Evolutionary conservation across 176 grass and related monocot genomes (phyloP).

Genomic region (Juncus inflexus): DNA sequence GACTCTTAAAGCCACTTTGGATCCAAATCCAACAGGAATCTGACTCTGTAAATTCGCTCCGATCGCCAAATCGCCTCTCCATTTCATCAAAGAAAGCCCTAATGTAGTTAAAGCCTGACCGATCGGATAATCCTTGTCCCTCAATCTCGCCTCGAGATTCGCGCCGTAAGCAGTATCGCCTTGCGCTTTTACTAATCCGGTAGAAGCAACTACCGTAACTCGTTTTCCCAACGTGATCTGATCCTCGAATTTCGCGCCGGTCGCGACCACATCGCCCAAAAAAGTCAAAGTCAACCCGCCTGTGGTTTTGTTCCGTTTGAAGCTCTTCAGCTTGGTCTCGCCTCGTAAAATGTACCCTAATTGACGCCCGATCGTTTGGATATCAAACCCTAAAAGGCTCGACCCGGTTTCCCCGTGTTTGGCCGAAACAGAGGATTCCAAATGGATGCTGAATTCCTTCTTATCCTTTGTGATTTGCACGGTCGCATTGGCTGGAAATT

Average conservation of each 20-base stretch:
- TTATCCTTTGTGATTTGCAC: slow-evolving; percentile 93
- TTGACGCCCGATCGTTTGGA: slow-evolving; percentile 74
- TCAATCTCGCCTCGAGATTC: slow-evolving; percentile 65
- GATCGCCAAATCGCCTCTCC: slow-evolving; percentile 60
- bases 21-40: slow-evolving; percentile 54
- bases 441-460: slow-evolving; percentile 90
- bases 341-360: slow-evolving; percentile 70
- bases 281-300: slow-evolving; percentile 84
- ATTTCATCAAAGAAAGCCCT: slow-evolving; percentile 80
- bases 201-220: slow-evolving; percentile 52
- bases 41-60: slow-evolving; percentile 88
- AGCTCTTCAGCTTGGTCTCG: slow-evolving; percentile 87
- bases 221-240: slow-evolving; percentile 73
- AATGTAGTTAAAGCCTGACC: slow-evolving; percentile 60
- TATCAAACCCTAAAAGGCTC: slow-evolving; percentile 76
- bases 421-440: slow-evolving; percentile 81
- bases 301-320: slow-evolving; percentile 86
- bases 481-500: slow-evolving; percentile 59
- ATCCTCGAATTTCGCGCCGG: slow-evolving; percentile 84
- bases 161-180: slow-evolving; percentile 82
- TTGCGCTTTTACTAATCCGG: slow-evolving; percentile 60
- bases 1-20: slow-evolving; percentile 70
- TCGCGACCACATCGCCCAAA: slow-evolving; percentile 76
- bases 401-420: slow-evolving; percentile 88
- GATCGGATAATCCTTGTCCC: slow-evolving; percentile 73